Base-by-base conservation (phyloP, 768 basidiomycete genomes). In the Boletus sp. region DNA sequence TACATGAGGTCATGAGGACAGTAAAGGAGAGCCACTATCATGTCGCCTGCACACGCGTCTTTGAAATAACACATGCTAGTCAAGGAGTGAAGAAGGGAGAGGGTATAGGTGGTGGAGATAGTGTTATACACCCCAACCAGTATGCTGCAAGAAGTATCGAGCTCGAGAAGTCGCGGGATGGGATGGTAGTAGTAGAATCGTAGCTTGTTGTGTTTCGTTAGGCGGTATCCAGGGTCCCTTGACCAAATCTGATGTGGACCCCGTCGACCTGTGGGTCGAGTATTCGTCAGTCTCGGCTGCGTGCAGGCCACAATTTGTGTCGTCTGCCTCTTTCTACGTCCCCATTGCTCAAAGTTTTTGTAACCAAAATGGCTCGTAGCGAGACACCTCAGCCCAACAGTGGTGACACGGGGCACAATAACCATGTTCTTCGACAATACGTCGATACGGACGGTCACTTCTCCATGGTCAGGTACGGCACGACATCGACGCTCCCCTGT, bases 11-110 rank as follows among this genome's bases (percentile, higher is more conserved):
- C 56, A 82, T 92, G 78, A 78, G 78, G 47, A 83, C 80, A 4
- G 91, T 96, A 49, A 92, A 91, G 67, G 78, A 78, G 17, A 77
- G 80, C 4, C 94, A 96, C 69, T 96, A 86, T 71, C 96, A 99
- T 70, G 89, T 98, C 45, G 96, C 95, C 7, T 99, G 97, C 75
- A 98, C 97, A 9, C 82, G 95, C 24, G 93, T 98, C 20, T 99
- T 94, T 72, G 97, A 99, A 76, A 80, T 97, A 30, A 97, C 94
- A 28, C 96, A 98, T 71, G 75, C 78, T 24, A 70, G 71, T 18
- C 76, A 71, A 58, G 85, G 89, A 9, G 85, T 96, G 49, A 87
- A 83, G 75, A 95, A 91, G 70, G 94, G 94, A 2, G 92, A 97
- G 14, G 97, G 96, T 0, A 64, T 95, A 44, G 92, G 92, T 8